Base-by-base conservation (phyloP, 495 filamentous ascomycete species). In the Halenospora varia region DNA sequence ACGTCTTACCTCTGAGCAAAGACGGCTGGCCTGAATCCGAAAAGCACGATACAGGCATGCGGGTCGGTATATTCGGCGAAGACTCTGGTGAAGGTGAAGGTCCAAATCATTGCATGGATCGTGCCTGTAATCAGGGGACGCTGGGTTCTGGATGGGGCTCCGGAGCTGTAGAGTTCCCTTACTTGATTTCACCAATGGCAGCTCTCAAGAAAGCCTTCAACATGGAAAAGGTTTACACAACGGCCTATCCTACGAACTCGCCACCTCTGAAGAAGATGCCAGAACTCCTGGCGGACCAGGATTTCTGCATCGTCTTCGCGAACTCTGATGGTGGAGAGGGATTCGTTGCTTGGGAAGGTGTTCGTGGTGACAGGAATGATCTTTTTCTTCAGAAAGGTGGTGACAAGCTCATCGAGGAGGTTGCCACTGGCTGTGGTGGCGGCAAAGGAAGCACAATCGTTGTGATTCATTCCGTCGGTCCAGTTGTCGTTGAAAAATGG, bases 71-170 rank as follows among this genome's bases (percentile, higher is more conserved):
- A 20, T 93, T 90, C 65, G 92, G 92, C 19, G 91, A 96, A 65
- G 92, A 96, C 64, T 86, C 89, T 10, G 88, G 85, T 6, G 84
- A 82, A 23, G 74, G 80, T 2, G 64, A 79, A 3, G 89, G 89
- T 1, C 83, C 86, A 0, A 97, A 97, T 65, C 72, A 70, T 18
- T 97, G 92, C 71, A 65, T 72, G 6, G 91, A 96, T 67, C 80
- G 88, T 29, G 82, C 76, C 26, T 93, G 89, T 68, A 96, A 95
- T 59, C 80, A 87, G 57, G 92, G 92, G 9, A 96, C 92, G 1
- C 71, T 97, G 18, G 90, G 78, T 0, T 85, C 83, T 0, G 93
- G 93, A 22, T 97, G 93, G 93, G 93, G 93, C 25, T 92, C 88
- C 48, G 93, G 92, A 2, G 82, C 90, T 1, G 93, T 90, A 23